Conservation (phyloP, 2,329 filamentous ascomycete species). For the Colletotrichum scovillei region DNA sequence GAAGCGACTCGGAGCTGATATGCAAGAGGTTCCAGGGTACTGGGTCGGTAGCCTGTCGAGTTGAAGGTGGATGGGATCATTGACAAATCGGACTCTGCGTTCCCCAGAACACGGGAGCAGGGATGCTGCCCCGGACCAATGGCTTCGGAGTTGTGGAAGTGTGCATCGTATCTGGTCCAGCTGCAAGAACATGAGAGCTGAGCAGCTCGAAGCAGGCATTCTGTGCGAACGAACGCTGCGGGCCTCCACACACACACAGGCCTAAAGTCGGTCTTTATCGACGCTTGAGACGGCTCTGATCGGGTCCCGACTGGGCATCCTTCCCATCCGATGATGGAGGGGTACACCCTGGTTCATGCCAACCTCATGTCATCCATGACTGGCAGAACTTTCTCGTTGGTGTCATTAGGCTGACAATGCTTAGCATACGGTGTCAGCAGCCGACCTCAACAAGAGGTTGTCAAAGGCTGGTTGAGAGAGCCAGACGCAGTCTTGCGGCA, state of each 20-base stretch:
- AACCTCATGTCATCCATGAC: conserved; percentile 5
- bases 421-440: not conserved
- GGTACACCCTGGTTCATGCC: not conserved
- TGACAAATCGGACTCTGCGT: not conserved
- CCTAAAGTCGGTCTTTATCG: not conserved
- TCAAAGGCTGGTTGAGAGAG: not conserved
- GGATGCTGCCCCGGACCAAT: conserved; percentile 9
- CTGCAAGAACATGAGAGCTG: not conserved
- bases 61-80: not conserved
- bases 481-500: not conserved
- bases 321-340: not conserved
- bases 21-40: conserved; percentile 1
- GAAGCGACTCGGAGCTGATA: not conserved
- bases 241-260: not conserved
- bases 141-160: not conserved
- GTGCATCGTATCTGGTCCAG: conserved; percentile 1
- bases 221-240: not conserved
- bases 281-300: not conserved
- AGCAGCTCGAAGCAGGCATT: not conserved
- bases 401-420: not conserved
- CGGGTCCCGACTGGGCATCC: not conserved
- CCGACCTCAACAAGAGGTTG: not conserved
- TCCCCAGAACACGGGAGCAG: not conserved
- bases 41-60: conserved; percentile 7
- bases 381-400: not conserved